Conservation (phyloP, 257 asterid species). For the Salvia hispanica region DNA sequence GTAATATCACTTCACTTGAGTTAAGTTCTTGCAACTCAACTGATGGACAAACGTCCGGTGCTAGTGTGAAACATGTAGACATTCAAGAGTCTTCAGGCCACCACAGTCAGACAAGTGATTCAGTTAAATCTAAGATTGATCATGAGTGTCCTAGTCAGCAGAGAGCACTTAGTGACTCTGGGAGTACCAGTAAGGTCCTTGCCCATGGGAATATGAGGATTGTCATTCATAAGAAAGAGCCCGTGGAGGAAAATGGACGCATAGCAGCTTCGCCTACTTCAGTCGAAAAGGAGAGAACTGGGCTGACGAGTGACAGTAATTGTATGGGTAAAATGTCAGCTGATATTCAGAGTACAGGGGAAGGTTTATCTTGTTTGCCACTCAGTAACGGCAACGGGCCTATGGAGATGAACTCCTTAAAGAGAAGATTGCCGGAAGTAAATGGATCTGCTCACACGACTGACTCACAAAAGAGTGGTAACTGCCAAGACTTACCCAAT, state of each 20-base stretch:
- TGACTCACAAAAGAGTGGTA: conserved; percentile 28
- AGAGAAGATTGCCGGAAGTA: conserved; percentile 27
- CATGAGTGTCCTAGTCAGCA: conserved; percentile 43
- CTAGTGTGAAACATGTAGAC: conserved; percentile 37
- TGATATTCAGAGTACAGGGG: conserved; percentile 33
- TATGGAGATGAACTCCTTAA: conserved; percentile 31
- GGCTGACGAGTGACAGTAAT: conserved; percentile 38
- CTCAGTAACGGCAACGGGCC: conserved; percentile 40
- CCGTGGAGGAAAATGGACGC: conserved; percentile 44
- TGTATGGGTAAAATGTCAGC: conserved; percentile 40
- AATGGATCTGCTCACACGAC: conserved; percentile 31
- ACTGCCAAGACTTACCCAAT: conserved; percentile 39
- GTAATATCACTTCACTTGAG: conserved; percentile 23
- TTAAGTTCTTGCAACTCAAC: conserved; percentile 39
- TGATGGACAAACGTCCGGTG: conserved; percentile 33
- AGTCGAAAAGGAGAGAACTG: conserved; percentile 39
- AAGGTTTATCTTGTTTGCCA: conserved; percentile 35
- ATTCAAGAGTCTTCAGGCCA: conserved; percentile 38
- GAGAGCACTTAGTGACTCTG: conserved; percentile 37
- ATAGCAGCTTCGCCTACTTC: conserved; percentile 36
- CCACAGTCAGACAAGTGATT: conserved; percentile 39
- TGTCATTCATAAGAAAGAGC: conserved; percentile 44
- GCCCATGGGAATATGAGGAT: conserved; percentile 49
- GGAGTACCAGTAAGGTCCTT: conserved; percentile 43
- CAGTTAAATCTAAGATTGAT: conserved; percentile 38